Conservation (phyloP, 2,329 filamentous ascomycete species). For the Colletotrichum brevisporum region DNA sequence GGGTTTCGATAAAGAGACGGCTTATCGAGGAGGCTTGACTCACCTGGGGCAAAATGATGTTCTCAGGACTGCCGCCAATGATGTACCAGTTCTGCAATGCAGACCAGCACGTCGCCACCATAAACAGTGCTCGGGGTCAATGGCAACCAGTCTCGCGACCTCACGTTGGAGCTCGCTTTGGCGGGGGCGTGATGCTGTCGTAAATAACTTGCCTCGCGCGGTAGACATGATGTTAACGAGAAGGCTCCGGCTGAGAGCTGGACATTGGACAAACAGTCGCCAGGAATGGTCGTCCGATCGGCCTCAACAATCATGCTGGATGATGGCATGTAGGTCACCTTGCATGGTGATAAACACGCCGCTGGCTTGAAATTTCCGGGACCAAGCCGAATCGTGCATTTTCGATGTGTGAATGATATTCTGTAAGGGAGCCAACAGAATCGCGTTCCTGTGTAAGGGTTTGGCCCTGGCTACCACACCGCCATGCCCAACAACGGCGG, state of each 20-base stretch:
- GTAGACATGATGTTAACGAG: not conserved
- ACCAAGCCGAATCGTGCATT: constrained; percentile 9
- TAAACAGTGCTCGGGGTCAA: not conserved
- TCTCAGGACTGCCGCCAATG: not conserved
- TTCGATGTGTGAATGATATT: constrained; percentile 12
- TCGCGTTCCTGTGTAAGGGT: constrained; percentile 24
- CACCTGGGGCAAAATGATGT: constrained; percentile 11
- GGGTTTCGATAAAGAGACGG: constrained; percentile 8
- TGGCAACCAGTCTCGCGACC: not conserved
- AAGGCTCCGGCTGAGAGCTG: not conserved
- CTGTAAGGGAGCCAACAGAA: constrained; percentile 7
- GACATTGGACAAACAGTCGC: not conserved
- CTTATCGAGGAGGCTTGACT: constrained; percentile 14
- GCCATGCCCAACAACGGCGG: constrained; percentile 7
- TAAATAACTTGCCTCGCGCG: not conserved
- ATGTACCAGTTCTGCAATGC: not conserved
- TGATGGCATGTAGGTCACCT: constrained; percentile 35
- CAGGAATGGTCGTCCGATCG: constrained; percentile 22
- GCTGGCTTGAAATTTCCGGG: not conserved
- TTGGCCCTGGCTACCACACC: constrained; percentile 28
- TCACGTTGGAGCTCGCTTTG: no score
- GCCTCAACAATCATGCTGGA: constrained; percentile 34
- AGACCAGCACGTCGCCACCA: constrained; percentile 6
- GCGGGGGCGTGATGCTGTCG: not conserved
- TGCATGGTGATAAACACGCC: constrained; percentile 28